Evolutionary conservation across 2,329 filamentous ascomycete species (phyloP).

Genomic region (Alternaria alternata): DNA sequence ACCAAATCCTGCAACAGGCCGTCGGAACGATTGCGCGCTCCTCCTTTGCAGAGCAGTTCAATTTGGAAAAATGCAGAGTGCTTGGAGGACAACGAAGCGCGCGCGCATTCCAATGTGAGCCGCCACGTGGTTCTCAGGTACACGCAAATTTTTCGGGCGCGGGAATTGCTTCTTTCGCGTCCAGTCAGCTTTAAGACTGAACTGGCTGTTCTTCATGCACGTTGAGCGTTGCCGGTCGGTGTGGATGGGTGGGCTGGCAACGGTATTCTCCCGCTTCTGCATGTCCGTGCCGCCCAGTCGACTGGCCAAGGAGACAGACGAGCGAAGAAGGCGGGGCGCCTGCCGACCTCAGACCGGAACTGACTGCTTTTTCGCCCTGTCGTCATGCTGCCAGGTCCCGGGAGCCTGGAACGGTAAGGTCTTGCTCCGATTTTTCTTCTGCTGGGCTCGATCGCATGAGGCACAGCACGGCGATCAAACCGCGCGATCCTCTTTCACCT

Average conservation of each 20-base stretch:
- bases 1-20: conserved; percentile 2
- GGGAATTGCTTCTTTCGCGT: background rate
- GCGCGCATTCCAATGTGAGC: background rate
- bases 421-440: conserved; percentile 20
- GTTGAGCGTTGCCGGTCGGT: conserved; percentile 30
- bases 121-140: conserved; percentile 10
- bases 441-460: conserved; percentile 24
- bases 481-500: conserved; percentile 1
- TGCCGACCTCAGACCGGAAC: conserved; percentile 34
- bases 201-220: conserved; percentile 37
- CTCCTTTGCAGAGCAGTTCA: background rate
- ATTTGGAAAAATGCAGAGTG: conserved; percentile 19
- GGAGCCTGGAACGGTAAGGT: conserved; percentile 35
- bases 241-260: conserved; percentile 23
- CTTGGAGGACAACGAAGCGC: background rate
- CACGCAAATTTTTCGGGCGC: conserved; percentile 4
- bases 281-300: conserved; percentile 35
- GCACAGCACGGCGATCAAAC: conserved; percentile 20
- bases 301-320: conserved; percentile 15
- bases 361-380: conserved; percentile 22
- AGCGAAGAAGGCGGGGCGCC: conserved; percentile 22
- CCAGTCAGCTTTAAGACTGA: conserved; percentile 23
- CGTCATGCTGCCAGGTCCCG: conserved; percentile 49
- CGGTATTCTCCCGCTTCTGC: conserved; percentile 38
- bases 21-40: conserved; percentile 14